Percentiles rank a stretch among this genome's conserved stretches.
Evolutionary conservation across 495 filamentous ascomycete species (phyloP).

Genomic region (Stereocaulon alpinum): DNA sequence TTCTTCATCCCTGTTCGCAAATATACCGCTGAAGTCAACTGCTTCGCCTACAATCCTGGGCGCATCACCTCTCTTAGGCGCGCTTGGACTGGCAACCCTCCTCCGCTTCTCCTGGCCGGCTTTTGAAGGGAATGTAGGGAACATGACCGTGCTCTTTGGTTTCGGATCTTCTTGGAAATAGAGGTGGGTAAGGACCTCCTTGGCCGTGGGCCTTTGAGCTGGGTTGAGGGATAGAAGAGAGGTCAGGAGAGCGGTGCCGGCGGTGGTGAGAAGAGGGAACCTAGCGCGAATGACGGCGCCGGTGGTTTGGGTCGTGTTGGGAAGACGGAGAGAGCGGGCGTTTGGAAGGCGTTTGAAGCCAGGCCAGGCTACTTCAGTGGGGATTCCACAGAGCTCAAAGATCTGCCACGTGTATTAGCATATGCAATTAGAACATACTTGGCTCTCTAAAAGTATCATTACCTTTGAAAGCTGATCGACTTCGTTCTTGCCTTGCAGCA

Average conservation of each 20-base stretch:
- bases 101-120: slow-evolving; percentile 82
- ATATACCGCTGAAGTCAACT: slow-evolving; percentile 69
- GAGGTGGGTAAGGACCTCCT: slow-evolving; percentile 60
- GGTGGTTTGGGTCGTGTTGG: slow-evolving; percentile 33
- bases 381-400: slow-evolving; percentile 84
- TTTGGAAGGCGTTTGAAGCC: slow-evolving; percentile 82
- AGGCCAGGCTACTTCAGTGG: slow-evolving; percentile 78
- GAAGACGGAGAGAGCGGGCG: slow-evolving; percentile 73
- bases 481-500: slow-evolving; percentile 89
- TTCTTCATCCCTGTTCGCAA: slow-evolving; percentile 55
- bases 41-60: slow-evolving; percentile 52
- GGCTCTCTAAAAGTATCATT: slow-evolving; percentile 20
- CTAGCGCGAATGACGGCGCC: slow-evolving; percentile 44
- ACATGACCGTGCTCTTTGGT: slow-evolving; percentile 77
- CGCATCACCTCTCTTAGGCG: slow-evolving; percentile 72
- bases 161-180: slow-evolving; percentile 88
- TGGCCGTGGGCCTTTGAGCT: slow-evolving; percentile 54
- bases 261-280: slow-evolving; percentile 72
- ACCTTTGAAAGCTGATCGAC: slow-evolving; percentile 69
- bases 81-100: slow-evolving; percentile 64
- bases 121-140: slow-evolving; percentile 88
- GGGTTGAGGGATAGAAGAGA: slow-evolving; percentile 69
- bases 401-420: slow-evolving; percentile 37
- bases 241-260: slow-evolving; percentile 59
- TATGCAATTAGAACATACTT: background rate